Evolutionary conservation across 345 rosid genomes (phyloP).

Genomic region (Eucalyptus sp.): DNA sequence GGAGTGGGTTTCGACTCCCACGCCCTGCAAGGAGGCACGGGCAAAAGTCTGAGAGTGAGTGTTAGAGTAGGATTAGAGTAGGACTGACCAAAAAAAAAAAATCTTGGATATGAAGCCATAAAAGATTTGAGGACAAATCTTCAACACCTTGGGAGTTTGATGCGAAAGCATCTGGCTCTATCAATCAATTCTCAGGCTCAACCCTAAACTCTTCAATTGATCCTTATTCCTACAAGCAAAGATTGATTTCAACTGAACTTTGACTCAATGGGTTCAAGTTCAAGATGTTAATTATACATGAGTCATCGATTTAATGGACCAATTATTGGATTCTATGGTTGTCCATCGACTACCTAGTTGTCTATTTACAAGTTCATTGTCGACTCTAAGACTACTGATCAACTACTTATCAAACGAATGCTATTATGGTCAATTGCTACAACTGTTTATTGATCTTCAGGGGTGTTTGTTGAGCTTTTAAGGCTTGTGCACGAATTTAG

Average conservation of each 20-base stretch:
- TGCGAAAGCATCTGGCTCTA: neutral
- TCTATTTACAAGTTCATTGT: neutral
- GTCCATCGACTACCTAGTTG: neutral
- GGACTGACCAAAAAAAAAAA: neutral
- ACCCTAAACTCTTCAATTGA: too few relatives aligned
- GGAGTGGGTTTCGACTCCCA: too few relatives aligned
- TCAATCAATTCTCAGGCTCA: neutral
- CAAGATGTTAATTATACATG: neutral
- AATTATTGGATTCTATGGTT: neutral
- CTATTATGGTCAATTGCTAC: neutral
- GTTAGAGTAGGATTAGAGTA: too few relatives aligned
- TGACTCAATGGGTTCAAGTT: neutral
- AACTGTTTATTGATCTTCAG: too few relatives aligned
- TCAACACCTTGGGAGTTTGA: neutral
- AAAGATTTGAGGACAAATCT: neutral
- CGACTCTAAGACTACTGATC: neutral
- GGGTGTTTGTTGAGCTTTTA: neutral
- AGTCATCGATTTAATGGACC: neutral
- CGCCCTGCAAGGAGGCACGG: too few relatives aligned
- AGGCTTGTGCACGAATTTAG: neutral
- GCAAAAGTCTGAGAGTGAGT: too few relatives aligned
- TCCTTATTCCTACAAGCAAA: neutral
- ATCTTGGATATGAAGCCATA: neutral
- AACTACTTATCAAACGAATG: neutral
- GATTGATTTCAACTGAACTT: neutral